A percentile compares a stretch with the other conserved stretches of the same genome.
These are phyloP conservation scores for Aphanomyces stellatus DNA, from an alignment of 352 stramenopile species.

Conservation along the genomic window DNA sequence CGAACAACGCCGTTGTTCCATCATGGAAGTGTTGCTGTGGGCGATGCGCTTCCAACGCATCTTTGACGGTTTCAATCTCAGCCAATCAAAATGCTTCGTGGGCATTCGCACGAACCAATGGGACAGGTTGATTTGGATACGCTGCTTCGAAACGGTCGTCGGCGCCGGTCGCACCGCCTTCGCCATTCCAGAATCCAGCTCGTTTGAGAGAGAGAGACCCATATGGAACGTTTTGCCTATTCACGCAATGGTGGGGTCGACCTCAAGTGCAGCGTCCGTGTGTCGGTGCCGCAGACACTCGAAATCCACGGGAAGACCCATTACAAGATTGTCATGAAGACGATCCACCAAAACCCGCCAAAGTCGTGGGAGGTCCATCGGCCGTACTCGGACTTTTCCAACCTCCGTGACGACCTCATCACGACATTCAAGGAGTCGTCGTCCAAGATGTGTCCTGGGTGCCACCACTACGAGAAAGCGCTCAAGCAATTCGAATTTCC, in stretches of 20 bases:
- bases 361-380: slow-evolving; percentile 62
- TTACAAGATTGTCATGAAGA: slow-evolving; percentile 66
- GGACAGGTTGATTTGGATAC: too few relatives aligned
- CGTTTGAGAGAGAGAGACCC: too few relatives aligned
- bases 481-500: slow-evolving; percentile 77
- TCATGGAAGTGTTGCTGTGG: too few relatives aligned
- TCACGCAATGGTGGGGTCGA: slow-evolving; percentile 71
- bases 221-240: slow-evolving; percentile 71
- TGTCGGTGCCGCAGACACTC: slow-evolving; percentile 45
- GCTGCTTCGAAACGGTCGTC: too few relatives aligned
- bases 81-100: too few relatives aligned
- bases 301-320: slow-evolving; percentile 37
- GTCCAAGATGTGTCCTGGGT: slow-evolving; percentile 65
- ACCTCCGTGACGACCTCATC: slow-evolving; percentile 61
- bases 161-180: too few relatives aligned
- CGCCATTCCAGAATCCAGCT: too few relatives aligned
- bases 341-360: slow-evolving; percentile 49
- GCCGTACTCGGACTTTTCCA: slow-evolving; percentile 77
- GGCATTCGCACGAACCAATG: too few relatives aligned
- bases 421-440: slow-evolving; percentile 35
- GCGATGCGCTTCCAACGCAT: too few relatives aligned
- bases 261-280: slow-evolving; percentile 59
- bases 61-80: too few relatives aligned
- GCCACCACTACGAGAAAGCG: slow-evolving; percentile 76
- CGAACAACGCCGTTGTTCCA: too few relatives aligned